Conservation (phyloP, 352 stramenopile species). For the Peronospora farinosa region DNA sequence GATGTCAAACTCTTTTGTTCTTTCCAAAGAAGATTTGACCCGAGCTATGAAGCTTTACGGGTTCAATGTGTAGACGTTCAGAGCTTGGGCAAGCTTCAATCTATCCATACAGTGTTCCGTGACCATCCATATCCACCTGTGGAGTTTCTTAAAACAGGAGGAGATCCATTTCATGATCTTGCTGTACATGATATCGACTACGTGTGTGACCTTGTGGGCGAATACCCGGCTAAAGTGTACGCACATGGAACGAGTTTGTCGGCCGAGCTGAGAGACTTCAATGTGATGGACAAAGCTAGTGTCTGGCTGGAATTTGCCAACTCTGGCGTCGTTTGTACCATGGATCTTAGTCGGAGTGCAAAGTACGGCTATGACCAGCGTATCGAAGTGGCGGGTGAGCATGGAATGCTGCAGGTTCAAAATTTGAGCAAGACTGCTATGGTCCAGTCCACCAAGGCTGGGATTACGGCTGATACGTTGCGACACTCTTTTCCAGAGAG, state of each 20-base stretch:
- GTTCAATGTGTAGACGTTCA: constrained; percentile 39
- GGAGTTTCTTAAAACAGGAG: constrained; percentile 82
- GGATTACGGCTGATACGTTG: constrained; percentile 50
- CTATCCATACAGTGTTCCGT: constrained; percentile 84
- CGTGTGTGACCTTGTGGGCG: constrained; percentile 68
- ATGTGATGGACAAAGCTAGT: constrained; percentile 81
- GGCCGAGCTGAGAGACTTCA: constrained; percentile 50
- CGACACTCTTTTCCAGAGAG: constrained; percentile 86
- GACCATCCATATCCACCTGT: constrained; percentile 86
- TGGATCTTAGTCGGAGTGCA: constrained; percentile 80
- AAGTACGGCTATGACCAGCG: constrained; percentile 91
- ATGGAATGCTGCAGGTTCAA: constrained; percentile 63
- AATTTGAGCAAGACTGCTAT: constrained; percentile 66
- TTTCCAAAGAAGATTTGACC: constrained; percentile 89
- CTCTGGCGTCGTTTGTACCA: constrained; percentile 79
- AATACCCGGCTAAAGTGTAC: constrained; percentile 79
- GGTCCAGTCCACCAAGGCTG: constrained; percentile 42
- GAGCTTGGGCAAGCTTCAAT: constrained; percentile 60
- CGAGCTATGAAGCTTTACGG: constrained; percentile 69
- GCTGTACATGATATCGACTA: constrained; percentile 91
- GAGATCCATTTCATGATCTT: constrained; percentile 89
- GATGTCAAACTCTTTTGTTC: constrained; percentile 80
- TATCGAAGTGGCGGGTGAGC: constrained; percentile 81
- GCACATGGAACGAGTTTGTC: constrained; percentile 72
- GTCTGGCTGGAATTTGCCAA: constrained; percentile 69